Evolutionary conservation across 257 asterid species (phyloP), one percentile per base, ranked within the genome.

Genomic region (Jaltomata sinuosa): DNA sequence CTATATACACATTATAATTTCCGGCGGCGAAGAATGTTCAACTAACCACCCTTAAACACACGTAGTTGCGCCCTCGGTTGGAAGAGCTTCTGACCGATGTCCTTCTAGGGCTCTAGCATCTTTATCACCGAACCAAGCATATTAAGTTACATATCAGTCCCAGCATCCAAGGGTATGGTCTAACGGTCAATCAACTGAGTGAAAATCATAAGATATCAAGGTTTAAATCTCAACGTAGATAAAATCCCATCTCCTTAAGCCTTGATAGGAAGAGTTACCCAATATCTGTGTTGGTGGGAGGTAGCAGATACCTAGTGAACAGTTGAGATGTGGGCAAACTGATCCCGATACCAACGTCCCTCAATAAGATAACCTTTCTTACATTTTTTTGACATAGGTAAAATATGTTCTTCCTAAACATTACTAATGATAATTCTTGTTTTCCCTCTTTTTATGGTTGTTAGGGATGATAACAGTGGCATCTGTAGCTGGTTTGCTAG

Each of bases 401-500:
- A n/a, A n/a, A 62, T 42, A 42, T 62, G 11, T 62, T 62, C 40
- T 29, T 53, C 42, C n/a, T 27, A 1, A 25, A 16, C 38, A 47
- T 42, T 49, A 16, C 27, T 76, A 49, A 77, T 77, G 62, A 8
- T 3, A 76, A 14, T 47, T 27, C 6, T 74, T 22, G 36, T 57
- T 40, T 42, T 16, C 29, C 79, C 47, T 49, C 11, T 40, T 84
- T 6, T 32, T 85, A 34, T 8, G 85, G 19, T 77, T 88, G 86
- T 59, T 96, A 95, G 99, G 97, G 61, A 59, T 88, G 49, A 92
- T 89, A 50, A 85, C 85, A 10, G 85, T 91, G 82, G 94, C 90
- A 27, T 91, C 90, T 88, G 47, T 88, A n/a, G 86, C 89, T 15
- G 99, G 98, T 69, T 31, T 85, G 85, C 55, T 93, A 85, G 92